Percentiles rank a stretch among this genome's conserved stretches.
Evolutionary conservation across 768 basidiomycete genomes (phyloP).

Genomic region (Leccinellum albellum): DNA sequence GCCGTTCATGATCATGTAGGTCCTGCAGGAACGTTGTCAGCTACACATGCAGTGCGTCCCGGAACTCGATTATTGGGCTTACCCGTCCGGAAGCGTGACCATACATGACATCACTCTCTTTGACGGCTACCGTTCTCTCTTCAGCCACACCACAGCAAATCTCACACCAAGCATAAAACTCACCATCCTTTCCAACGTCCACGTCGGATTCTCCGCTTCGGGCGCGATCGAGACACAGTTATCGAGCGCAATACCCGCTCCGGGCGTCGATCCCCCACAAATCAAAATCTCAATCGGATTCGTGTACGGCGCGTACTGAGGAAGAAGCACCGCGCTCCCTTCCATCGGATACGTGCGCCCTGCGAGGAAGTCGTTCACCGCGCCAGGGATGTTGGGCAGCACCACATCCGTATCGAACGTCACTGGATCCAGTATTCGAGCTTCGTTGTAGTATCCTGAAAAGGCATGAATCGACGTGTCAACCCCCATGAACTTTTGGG

Average conservation of each 20-base stretch:
- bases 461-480: background rate
- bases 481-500: no score
- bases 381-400: conserved; percentile 71
- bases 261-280: conserved; percentile 71
- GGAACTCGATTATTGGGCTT: background rate
- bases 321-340: conserved; percentile 66
- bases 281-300: conserved; percentile 67
- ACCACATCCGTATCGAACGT: conserved; percentile 59
- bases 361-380: conserved; percentile 64
- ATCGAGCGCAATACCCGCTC: conserved; percentile 49
- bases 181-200: conserved; percentile 80
- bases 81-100: conserved; percentile 53
- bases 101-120: conserved; percentile 76
- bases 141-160: background rate
- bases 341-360: conserved; percentile 78
- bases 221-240: conserved; percentile 71
- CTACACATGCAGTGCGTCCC: background rate
- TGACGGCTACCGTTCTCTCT: conserved; percentile 45
- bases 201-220: conserved; percentile 56
- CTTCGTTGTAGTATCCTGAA: conserved; percentile 76
- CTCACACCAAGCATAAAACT: conserved; percentile 41
- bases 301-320: conserved; percentile 69
- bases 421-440: conserved; percentile 64
- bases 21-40: conserved; percentile 42
- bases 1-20: conserved; percentile 73